Base-by-base conservation (phyloP, 305 asterid genomes). In the Solanum hybrid region DNA sequence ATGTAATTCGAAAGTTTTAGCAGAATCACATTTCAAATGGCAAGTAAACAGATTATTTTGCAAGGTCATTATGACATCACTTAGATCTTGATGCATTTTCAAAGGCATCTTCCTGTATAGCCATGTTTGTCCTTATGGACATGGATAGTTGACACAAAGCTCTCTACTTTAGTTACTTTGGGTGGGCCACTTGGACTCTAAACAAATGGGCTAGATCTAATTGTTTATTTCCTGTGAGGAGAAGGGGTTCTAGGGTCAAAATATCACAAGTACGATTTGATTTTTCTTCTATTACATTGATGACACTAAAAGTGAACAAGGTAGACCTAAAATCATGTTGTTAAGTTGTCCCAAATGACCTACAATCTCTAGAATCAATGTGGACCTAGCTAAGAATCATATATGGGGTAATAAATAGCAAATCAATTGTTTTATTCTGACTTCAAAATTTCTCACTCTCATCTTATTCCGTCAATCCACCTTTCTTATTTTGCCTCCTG, bases 391-490 rank as follows among this genome's bases (percentile, higher is more conserved):
- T 82, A 0, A 41, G 73, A 8, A 41, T 27, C n/a, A 51, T 45
- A 45, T 2, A 82, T 39, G 36, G 9, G 87, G 36, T 82, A 15
- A 38, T 6, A 26, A 12, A 38, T 83, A 83, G 27, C 73, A 83
- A 45, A 84, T 87, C 91, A 91, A 29, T 76, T 41, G 87, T 20
- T 85, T 85, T 87, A 45, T 89, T n/a, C 73, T 89, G 0, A 11
- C 36, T 36, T 5, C 88, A 75, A 87, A 89, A 87, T 85, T 10
- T 20, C 22, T 37, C 32, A 36, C 61, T 39, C 73, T 39, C 79
- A 77, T 7, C 87, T 34, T 84, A 68, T 73, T 29, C 31, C 10
- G 10, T 20, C 68, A 8, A 24, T 10, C 87, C 70, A 2, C 24
- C 0, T 82, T 39, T 39, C 70, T 39, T 82, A 39, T 82, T 39